phyloP scores from a whole-genome alignment of 2,329 filamentous ascomycete species.

The Cercospora sp. region DNA sequence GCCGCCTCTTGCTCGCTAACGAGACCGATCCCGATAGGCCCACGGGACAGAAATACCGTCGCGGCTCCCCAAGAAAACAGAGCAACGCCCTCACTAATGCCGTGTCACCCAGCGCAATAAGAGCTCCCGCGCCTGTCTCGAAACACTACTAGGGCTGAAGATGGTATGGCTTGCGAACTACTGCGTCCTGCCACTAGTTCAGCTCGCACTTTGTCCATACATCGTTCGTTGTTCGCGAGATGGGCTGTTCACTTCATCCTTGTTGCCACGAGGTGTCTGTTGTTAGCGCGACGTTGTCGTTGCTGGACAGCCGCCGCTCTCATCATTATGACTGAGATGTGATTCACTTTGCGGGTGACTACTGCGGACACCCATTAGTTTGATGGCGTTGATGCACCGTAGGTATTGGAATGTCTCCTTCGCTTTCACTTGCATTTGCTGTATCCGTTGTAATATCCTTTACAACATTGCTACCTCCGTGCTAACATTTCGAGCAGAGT shows the following conservation, averaged over 20 bases:
- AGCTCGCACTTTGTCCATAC: slow-evolving; percentile 4
- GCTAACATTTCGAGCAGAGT: not conserved
- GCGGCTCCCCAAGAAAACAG: slow-evolving; percentile 2
- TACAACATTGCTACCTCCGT: not conserved
- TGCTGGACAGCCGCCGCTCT: not conserved
- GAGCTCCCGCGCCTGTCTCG: not conserved
- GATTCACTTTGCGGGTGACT: not conserved
- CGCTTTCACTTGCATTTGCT: not conserved
- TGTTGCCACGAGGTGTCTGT: slow-evolving; percentile 4
- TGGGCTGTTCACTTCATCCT: slow-evolving; percentile 6
- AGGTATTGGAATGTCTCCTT: not conserved
- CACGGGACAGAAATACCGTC: not conserved
- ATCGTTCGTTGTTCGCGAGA: not conserved
- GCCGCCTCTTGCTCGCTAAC: slow-evolving; percentile 4
- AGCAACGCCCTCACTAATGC: slow-evolving; percentile 3
- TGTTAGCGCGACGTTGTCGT: slow-evolving; percentile 1
- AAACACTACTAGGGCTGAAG: slow-evolving; percentile 13
- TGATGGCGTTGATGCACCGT: not conserved
- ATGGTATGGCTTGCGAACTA: slow-evolving; percentile 11
- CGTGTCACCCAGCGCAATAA: slow-evolving; percentile 7
- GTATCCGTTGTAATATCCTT: not conserved
- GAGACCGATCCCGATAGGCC: not conserved
- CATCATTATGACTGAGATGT: slow-evolving; percentile 1
- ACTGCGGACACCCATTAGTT: slow-evolving; percentile 12
- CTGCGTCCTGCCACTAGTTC: slow-evolving; percentile 13